These are phyloP conservation scores for Nannochloropsis gaditana DNA, from an alignment of 108 stramenopile species.

Conservation along the genomic window DNA sequence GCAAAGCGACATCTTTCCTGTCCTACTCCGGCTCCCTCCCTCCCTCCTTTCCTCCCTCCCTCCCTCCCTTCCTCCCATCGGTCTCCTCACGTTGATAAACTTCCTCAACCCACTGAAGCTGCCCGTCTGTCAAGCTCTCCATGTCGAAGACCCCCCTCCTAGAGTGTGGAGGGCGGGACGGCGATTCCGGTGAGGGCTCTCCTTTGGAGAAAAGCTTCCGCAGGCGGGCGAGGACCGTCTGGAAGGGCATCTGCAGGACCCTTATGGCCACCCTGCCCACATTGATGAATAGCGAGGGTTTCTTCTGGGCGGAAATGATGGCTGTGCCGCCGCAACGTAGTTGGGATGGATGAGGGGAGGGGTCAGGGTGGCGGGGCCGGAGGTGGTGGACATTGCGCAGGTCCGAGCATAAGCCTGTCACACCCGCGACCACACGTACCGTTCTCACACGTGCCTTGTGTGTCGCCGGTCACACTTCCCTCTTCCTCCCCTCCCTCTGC, in stretches of 20 bases:
- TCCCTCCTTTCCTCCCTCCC: background rate
- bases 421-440: too few species aligned
- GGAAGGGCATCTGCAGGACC: background rate
- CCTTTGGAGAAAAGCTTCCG: background rate
- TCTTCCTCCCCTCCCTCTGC: background rate
- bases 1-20: background rate
- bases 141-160: slow-evolving; percentile 17
- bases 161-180: background rate
- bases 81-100: background rate
- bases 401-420: too few species aligned
- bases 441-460: background rate
- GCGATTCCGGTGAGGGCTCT: too few species aligned
- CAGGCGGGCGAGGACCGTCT: background rate
- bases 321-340: too few species aligned
- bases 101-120: slow-evolving; percentile 7
- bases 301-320: background rate
- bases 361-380: too few species aligned
- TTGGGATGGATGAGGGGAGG: too few species aligned
- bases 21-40: background rate
- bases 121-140: background rate
- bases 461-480: background rate
- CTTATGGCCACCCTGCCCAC: background rate
- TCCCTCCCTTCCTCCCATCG: background rate
- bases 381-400: too few species aligned
- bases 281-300: background rate